These are phyloP conservation scores for Helicostylum pulchrum DNA, from an alignment of 192 early-diverging fungal species.

Conservation along the genomic window DNA sequence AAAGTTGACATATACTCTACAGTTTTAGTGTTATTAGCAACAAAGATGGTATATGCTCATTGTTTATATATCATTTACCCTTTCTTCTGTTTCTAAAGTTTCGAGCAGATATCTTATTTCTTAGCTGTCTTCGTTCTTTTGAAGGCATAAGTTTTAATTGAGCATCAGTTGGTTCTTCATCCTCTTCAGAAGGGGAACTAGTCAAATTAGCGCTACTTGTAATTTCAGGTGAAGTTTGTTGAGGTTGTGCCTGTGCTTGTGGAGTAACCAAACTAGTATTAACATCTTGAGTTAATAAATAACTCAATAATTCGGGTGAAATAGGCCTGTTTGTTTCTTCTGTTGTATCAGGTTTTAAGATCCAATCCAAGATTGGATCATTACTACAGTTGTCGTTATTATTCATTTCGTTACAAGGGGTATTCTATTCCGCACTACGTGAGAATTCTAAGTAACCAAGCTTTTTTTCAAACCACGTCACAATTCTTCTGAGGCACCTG, in stretches of 20 bases:
- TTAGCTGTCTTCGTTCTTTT: slow-evolving; percentile 77
- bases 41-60: neutral
- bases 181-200: slow-evolving; percentile 18
- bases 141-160: slow-evolving; percentile 65
- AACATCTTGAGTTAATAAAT: slow-evolving; percentile 3
- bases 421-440: neutral
- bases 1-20: slow-evolving; percentile 33
- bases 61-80: slow-evolving; percentile 39
- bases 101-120: slow-evolving; percentile 85
- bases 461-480: too few species aligned
- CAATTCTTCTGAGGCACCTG: too few species aligned
- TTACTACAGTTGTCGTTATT: neutral
- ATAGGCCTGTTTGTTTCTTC: too few species aligned
- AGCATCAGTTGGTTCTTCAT: slow-evolving; percentile 20
- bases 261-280: neutral
- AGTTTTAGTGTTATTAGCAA: slow-evolving; percentile 4
- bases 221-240: neutral
- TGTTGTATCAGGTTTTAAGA: neutral
- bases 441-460: too few species aligned
- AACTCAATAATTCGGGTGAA: neutral
- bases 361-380: slow-evolving; percentile 10
- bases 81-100: slow-evolving; percentile 85
- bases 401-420: neutral
- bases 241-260: neutral
- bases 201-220: too few species aligned